These are phyloP conservation scores for Astrothelium macrocarpum DNA, from an alignment of 495 filamentous ascomycete genomes.

Conservation along the genomic window DNA sequence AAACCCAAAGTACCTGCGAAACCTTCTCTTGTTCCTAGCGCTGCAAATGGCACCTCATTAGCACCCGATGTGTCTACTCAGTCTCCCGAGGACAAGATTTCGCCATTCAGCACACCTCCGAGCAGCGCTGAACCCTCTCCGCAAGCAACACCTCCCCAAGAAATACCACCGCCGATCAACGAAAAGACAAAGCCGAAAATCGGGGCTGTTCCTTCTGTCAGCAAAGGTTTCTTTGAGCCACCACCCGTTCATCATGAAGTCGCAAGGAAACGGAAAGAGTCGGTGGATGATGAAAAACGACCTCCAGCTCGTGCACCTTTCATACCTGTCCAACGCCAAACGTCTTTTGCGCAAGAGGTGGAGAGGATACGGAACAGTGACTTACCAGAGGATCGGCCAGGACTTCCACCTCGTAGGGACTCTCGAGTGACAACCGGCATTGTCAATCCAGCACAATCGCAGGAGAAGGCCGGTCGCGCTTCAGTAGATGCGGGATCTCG, in stretches of 20 bases:
- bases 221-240: constrained; percentile 6
- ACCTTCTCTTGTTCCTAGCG: constrained; percentile 28
- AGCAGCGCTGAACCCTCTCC: constrained; percentile 56
- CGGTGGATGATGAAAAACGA: background rate
- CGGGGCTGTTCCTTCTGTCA: background rate
- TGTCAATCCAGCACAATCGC: background rate
- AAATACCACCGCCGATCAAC: background rate
- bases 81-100: constrained; percentile 47
- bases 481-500: constrained; percentile 3
- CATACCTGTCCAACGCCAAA: background rate
- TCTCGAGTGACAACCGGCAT: background rate
- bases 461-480: background rate
- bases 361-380: constrained; percentile 11
- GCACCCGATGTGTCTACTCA: constrained; percentile 30
- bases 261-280: constrained; percentile 9
- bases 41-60: constrained; percentile 25
- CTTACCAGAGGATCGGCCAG: constrained; percentile 16
- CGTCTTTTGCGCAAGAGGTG: background rate
- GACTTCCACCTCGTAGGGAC: constrained; percentile 13
- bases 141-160: constrained; percentile 16
- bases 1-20: constrained; percentile 65
- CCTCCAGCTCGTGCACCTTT: background rate
- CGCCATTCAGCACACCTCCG: constrained; percentile 86
- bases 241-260: constrained; percentile 12
- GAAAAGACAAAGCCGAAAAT: constrained; percentile 1